phyloP scores from a whole-genome alignment of 2,329 filamentous ascomycete species.

The Raffaelea ambrosiae region DNA sequence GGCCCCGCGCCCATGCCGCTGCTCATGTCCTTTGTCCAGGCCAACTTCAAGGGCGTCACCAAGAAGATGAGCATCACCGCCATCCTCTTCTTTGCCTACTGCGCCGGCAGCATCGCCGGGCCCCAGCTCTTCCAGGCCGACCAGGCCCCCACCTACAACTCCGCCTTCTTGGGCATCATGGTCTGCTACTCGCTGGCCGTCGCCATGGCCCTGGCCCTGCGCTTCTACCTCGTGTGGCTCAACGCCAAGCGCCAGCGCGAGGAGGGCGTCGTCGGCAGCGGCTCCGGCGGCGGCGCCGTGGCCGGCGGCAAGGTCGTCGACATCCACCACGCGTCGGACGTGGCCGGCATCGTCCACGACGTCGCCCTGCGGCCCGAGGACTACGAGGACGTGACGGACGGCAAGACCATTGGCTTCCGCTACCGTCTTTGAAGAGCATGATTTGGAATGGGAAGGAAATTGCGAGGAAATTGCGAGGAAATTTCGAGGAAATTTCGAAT shows the following conservation, averaged over 20 bases:
- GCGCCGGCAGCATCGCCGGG: slow-evolving; percentile 45
- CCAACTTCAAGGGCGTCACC: slow-evolving; percentile 47
- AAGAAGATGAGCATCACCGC: slow-evolving; percentile 54
- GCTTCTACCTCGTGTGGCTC: slow-evolving; percentile 36
- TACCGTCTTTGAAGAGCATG: slow-evolving; percentile 30
- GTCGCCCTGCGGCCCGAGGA: slow-evolving; percentile 33
- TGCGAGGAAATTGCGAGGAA: too few relatives aligned
- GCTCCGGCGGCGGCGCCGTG: slow-evolving; percentile 30
- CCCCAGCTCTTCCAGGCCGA: slow-evolving; percentile 43
- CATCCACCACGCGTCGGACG: slow-evolving; percentile 14
- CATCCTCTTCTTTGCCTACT: slow-evolving; percentile 46
- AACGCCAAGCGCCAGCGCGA: slow-evolving; percentile 32
- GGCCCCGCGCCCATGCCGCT: slow-evolving; percentile 47
- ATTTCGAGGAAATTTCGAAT: too few relatives aligned
- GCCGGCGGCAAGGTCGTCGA: slow-evolving; percentile 26
- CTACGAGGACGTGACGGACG: slow-evolving; percentile 52
- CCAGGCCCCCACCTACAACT: slow-evolving; percentile 43
- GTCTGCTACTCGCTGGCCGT: slow-evolving; percentile 46
- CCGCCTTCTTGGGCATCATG: slow-evolving; percentile 47
- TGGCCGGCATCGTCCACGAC: slow-evolving; percentile 23
- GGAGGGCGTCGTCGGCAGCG: slow-evolving; percentile 37
- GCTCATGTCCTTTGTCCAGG: slow-evolving; percentile 38
- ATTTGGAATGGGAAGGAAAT: too few relatives aligned
- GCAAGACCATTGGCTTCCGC: slow-evolving; percentile 49
- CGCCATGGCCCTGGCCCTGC: slow-evolving; percentile 30